Base-by-base conservation (phyloP, 768 basidiomycete genomes). In the Rhodotorula kratochvilovae region DNA sequence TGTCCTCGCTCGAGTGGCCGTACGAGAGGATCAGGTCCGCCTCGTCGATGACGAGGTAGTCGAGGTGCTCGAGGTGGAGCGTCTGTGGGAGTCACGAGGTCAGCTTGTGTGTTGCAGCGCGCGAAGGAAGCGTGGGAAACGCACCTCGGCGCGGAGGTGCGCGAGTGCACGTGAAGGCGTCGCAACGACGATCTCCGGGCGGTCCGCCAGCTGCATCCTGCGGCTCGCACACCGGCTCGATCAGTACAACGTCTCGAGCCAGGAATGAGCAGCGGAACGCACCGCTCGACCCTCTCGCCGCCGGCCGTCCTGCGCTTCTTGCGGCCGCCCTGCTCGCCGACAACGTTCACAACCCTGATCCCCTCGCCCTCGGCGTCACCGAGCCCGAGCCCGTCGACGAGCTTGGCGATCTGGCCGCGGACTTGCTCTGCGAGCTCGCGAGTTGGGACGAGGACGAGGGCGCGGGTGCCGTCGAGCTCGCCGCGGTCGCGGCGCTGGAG, bases 11-110 rank as follows among this genome's bases (percentile, higher is more conserved):
- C 50, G 82, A 82, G 74, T 98, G 92, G 5, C 96, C 96, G 79
- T 98, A 99, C 0, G 94, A 97, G 29, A 99, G 84, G 63, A 99
- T 90, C 48, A 98, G 86, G 79, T 98, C 96, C 33, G 96, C 96
- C 81, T 99, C 96, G 79, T 99, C 96, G 67, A 99, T 94, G 39
- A 95, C 90, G 27, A 99, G 86, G 10, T 90, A 89, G 57, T 92
- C 90, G 42, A 98, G 81, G 1, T 85, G 83, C 21, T 84, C 77
- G 0, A 93, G 81, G 5, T 83, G 84, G 15, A 98, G 82, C 0
- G 87, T 82, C 89, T 91, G 69, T 1, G 39, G 46, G 31, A 13
- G 33, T 15, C 17, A 7, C 25, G 23, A 25, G 25, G 42, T 64
- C 39, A 64, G 31, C n/a, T 8, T 56, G 33, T 12, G 0, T 12